Percentiles rank a stretch among this genome's conserved stretches.
These are phyloP conservation scores for Lepidium aucheri DNA, from an alignment of 345 rosid genomes.

Conservation along the genomic window DNA sequence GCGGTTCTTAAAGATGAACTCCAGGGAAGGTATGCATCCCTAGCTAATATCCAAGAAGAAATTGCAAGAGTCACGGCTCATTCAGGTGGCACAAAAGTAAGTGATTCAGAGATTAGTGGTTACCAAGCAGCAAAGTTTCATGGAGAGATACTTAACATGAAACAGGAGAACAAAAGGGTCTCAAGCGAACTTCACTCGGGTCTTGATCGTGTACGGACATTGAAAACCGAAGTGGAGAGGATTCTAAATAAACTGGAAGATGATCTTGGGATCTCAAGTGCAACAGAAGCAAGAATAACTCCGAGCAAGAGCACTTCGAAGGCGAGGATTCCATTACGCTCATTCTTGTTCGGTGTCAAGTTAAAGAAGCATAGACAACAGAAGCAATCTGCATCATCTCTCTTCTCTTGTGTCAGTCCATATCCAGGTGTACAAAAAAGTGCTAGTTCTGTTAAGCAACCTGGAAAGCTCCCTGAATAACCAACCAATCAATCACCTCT, in stretches of 20 bases:
- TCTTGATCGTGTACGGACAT: conserved; percentile 35
- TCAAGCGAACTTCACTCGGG: conserved; percentile 53
- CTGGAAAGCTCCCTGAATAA: conserved; percentile 21
- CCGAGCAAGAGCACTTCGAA: conserved; percentile 17
- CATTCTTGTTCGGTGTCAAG: conserved; percentile 87
- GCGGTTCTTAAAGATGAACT: conserved; percentile 61
- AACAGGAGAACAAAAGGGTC: conserved; percentile 74
- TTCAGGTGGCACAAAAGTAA: conserved; percentile 17
- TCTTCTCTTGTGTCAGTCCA: conserved; percentile 60
- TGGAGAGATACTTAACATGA: conserved; percentile 85
- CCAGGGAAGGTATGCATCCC: conserved; percentile 40
- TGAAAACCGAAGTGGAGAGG: conserved; percentile 46
- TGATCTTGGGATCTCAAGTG: conserved; percentile 38
- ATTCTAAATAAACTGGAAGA: conserved; percentile 41
- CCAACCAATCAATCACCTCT: background rate
- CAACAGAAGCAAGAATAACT: conserved; percentile 21
- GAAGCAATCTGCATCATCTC: conserved; percentile 34
- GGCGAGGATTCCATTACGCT: conserved; percentile 61
- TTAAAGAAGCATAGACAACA: conserved; percentile 44
- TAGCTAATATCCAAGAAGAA: conserved; percentile 61
- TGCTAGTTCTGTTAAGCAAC: conserved; percentile 22
- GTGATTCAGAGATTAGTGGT: conserved; percentile 36
- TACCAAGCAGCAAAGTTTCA: conserved; percentile 77
- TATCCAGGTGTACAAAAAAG: conserved; percentile 43
- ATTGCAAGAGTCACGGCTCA: conserved; percentile 39